Evolutionary conservation across 352 stramenopile species (phyloP), one percentile per base, ranked within the genome.

Genomic region (Phytopythium helicoides): DNA sequence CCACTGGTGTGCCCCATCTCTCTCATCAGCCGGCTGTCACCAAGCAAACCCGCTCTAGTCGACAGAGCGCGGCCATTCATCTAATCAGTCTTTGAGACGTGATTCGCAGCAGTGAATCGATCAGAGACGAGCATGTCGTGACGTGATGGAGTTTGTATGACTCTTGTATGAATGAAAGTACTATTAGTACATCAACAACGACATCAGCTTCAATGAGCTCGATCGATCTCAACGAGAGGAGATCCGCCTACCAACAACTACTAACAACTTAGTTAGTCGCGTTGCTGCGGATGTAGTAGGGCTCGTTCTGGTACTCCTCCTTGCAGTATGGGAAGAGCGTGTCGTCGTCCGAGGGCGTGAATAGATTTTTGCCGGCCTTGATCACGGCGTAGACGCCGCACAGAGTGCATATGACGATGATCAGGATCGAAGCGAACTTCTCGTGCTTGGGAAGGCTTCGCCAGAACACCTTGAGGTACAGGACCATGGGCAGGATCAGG

Each of bases 321-420:
- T 71, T 45, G 56, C 80, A 90, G 68, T 85, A 90, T 23, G 70
- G 70, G 62, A 90, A 90, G 7, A 60, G 47, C 6, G 56, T 61
- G 12, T 68, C 47, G 31, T 78, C 66, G 22, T 62, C 34, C 19
- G 54, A 58, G 3, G 74, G 75, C 45, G 57, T 75, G 59, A 86
- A 85, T 2, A 87, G 58, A 34, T 73, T 58, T 56, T 84, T 76
- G 49, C 75, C 75, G 14, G 70, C 69, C 45, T 68, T 64, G 59
- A 77, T 70, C 47, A 74, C 68, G 8, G 84, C 76, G 54, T 87
- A 89, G 47, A 56, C 66, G 16, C 74, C 75, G 3, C 77, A 55
- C 28, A 59, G 47, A 16, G 63, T 53, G 37, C 75, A 86, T 26
- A 86, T 56, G 0, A 68, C 37, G 11, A 89, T 54, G 23, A 85